Evolutionary conservation across 73 alveolate genomes (phyloP).

Genomic region (Paramecium sonneborni): DNA sequence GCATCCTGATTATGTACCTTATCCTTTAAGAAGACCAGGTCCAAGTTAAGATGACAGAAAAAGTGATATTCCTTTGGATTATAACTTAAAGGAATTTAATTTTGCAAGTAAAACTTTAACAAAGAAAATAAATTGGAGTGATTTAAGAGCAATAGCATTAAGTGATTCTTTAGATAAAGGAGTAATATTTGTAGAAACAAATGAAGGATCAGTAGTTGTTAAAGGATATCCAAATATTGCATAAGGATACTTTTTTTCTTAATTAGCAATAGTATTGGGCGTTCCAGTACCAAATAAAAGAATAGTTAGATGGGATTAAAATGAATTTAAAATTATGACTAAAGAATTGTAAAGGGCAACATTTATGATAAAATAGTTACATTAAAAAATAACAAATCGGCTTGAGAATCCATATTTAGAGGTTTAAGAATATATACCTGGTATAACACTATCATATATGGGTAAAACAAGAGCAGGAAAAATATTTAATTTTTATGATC

Average conservation of each 20-base stretch:
- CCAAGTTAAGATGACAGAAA: slow-evolving; percentile 33
- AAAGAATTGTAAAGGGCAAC: slow-evolving; percentile 52
- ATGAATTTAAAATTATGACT: slow-evolving; percentile 24
- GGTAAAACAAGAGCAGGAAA: slow-evolving; percentile 30
- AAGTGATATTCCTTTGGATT: slow-evolving; percentile 12
- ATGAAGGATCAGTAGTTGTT: slow-evolving; percentile 1
- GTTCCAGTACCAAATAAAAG: slow-evolving; percentile 40
- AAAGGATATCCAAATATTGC: slow-evolving; percentile 16
- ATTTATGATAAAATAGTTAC: slow-evolving; percentile 7
- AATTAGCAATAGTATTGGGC: slow-evolving; percentile 37
- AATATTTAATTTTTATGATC: slow-evolving; percentile 38
- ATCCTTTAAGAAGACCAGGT: slow-evolving; percentile 46
- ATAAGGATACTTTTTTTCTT: slow-evolving; percentile 34
- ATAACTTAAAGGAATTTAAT: slow-evolving; percentile 20
- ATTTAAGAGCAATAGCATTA: not conserved
- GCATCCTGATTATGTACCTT: slow-evolving; percentile 51
- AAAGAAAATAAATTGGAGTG: not conserved
- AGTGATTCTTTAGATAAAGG: slow-evolving; percentile 42
- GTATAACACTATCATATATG: not conserved
- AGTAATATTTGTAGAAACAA: slow-evolving; percentile 26
- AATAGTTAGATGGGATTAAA: slow-evolving; percentile 47
- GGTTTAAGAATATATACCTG: slow-evolving; percentile 43
- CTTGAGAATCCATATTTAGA: slow-evolving; percentile 34
- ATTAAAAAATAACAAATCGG: not conserved
- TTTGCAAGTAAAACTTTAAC: slow-evolving; percentile 33